Conservation (phyloP, 78 protist species). For the Speleostelium caveatum region DNA sequence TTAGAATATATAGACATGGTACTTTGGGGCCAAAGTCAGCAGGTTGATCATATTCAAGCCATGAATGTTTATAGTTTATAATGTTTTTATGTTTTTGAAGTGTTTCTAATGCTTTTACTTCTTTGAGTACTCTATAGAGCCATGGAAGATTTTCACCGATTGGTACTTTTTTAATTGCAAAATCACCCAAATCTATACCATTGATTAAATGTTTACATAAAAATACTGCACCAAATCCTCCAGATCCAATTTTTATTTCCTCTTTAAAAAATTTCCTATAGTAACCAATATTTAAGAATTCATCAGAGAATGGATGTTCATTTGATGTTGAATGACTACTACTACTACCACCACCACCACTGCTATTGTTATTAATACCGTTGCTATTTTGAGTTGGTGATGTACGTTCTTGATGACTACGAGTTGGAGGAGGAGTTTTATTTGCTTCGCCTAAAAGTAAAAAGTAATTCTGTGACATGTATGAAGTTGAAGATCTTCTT, state of each 20-base stretch:
- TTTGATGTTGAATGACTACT: background rate
- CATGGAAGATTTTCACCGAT: constrained; percentile 86
- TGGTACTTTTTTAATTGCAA: constrained; percentile 86
- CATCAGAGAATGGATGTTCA: constrained; percentile 10
- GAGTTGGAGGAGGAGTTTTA: background rate
- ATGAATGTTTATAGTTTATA: constrained; percentile 83
- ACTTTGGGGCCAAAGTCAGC: constrained; percentile 84
- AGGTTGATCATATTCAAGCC: constrained; percentile 82
- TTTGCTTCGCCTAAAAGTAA: constrained; percentile 23
- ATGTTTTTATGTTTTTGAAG: constrained; percentile 85
- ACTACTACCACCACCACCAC: background rate
- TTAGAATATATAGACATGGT: constrained; percentile 84
- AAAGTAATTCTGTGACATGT: constrained; percentile 67
- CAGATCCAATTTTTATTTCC: constrained; percentile 65
- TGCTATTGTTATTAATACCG: background rate
- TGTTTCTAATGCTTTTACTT: constrained; percentile 82
- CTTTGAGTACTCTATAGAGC: constrained; percentile 66
- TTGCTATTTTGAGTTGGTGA: background rate
- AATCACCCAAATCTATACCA: constrained; percentile 81
- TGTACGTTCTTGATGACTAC: constrained; percentile 15
- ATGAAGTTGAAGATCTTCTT: constrained; percentile 2
- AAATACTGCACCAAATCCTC: constrained; percentile 82
- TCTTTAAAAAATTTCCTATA: constrained; percentile 69
- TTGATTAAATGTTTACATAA: constrained; percentile 79
- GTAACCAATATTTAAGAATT: constrained; percentile 73